Evolutionary conservation across 352 stramenopile species (phyloP), one percentile per base, ranked within the genome.

Genomic region (Halophytophthora polymorphica): DNA sequence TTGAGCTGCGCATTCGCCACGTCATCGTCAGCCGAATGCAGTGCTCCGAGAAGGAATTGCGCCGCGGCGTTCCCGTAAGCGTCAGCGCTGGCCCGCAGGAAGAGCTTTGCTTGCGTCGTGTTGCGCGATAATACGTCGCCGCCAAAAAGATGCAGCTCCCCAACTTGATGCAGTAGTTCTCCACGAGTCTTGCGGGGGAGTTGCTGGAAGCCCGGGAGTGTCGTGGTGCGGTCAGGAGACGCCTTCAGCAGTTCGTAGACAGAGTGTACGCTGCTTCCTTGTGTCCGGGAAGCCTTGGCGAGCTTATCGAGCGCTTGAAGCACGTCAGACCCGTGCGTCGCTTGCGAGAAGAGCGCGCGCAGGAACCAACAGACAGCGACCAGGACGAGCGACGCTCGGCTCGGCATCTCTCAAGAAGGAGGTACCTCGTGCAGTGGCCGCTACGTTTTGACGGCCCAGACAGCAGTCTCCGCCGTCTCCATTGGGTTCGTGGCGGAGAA

Each of bases 31-130:
- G 46, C 25, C 58, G 46, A 11, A 55, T 63, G 36, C 2, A 79
- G 53, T 7, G 66, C 45, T 4, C 61, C 73, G 11, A 86, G 58
- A 1, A 73, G 38, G 50, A 88, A 82, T 45, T 89, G 78, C 25
- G 79, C 66, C 13, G 58, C 45, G 0, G 57, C 56, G 29, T 56
- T 55, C 1, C 69, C 66, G 14, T 56, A 49, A 0, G 5, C 28
- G 11, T 37, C 43, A 6, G 79, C 81, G 39, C 80, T 88, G 2
- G 36, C 50, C 12, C 67, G 22, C 10, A 90, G 58, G 35, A 83
- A 82, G 0, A 57, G 18, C 11, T 58, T 37, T 0, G 68, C 61
- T 13, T 55, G 53, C 1, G 41, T 64, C 10, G 60, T 28, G 38
- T 74, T 67, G 22, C 43, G 23, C 1, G 50, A 6, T 18, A 56